phyloP scores from a whole-genome alignment of 192 early-diverging fungal genomes.

The Pilobolus umbonatus region DNA sequence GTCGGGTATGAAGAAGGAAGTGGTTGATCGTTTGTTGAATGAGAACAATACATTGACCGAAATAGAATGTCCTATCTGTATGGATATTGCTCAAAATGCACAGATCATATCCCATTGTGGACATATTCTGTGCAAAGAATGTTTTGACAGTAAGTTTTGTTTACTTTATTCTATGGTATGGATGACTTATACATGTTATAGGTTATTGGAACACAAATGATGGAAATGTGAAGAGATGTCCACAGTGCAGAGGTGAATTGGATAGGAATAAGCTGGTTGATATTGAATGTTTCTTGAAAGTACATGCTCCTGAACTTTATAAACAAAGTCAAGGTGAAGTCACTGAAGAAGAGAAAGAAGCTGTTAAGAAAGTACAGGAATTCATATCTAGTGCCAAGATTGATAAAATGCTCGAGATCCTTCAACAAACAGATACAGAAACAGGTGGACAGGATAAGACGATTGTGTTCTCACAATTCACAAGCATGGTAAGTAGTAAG shows the following conservation, averaged over 20 bases:
- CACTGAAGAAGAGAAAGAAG: not conserved
- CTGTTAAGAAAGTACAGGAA: not conserved
- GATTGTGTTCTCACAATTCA: conserved; percentile 56
- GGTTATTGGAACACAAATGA: not conserved
- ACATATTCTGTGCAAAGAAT: conserved; percentile 43
- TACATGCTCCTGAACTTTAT: conserved; percentile 8
- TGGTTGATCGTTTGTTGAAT: not conserved
- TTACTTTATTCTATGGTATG: not conserved
- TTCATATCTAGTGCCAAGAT: conserved; percentile 35
- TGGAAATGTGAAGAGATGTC: conserved; percentile 12
- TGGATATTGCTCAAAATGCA: conserved; percentile 27
- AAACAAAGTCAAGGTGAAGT: not conserved
- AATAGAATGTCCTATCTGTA: conserved; percentile 36
- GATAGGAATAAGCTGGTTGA: not conserved
- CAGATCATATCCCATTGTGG: conserved; percentile 33
- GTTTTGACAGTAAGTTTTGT: conserved; percentile 31
- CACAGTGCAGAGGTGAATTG: conserved; percentile 21
- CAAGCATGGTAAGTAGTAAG: conserved; percentile 22
- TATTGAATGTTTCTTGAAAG: conserved; percentile 12
- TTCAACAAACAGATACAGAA: conserved; percentile 20
- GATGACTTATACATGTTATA: not conserved
- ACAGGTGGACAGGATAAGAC: conserved; percentile 37
- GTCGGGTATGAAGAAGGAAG: not conserved
- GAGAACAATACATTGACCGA: not conserved
- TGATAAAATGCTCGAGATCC: conserved; percentile 39